Percentiles rank a stretch among this genome's conserved stretches.
These are phyloP conservation scores for Magnaporthiopsis incrustans DNA, from an alignment of 2,329 filamentous ascomycete genomes.

Conservation along the genomic window DNA sequence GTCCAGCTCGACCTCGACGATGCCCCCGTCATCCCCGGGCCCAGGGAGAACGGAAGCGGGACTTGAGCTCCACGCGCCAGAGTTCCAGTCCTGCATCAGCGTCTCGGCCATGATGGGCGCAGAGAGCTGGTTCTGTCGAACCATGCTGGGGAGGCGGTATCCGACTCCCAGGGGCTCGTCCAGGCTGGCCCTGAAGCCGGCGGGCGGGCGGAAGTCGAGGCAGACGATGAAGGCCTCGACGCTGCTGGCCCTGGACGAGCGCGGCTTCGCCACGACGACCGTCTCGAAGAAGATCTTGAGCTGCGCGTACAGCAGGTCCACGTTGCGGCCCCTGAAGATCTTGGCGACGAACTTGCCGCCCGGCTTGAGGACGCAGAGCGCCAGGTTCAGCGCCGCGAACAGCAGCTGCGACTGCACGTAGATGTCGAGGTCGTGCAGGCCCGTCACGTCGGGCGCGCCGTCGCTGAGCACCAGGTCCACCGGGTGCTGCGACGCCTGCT, in stretches of 20 bases:
- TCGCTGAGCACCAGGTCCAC: conserved; percentile 94
- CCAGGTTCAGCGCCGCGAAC: conserved; percentile 87
- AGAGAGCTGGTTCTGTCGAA: conserved; percentile 17
- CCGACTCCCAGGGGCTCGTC: conserved; percentile 67
- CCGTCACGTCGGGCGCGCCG: conserved; percentile 92
- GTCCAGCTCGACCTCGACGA: conserved; percentile 44
- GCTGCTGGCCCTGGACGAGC: conserved; percentile 91
- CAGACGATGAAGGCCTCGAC: conserved; percentile 97
- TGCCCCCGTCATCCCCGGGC: conserved; percentile 12
- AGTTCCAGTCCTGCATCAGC: conserved; percentile 36
- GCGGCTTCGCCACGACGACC: conserved; percentile 86
- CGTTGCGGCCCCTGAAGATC: conserved; percentile 90
- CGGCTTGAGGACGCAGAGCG: conserved; percentile 82
- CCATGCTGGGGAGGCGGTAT: conserved; percentile 42
- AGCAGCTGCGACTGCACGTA: conserved; percentile 95
- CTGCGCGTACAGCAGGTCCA: conserved; percentile 92
- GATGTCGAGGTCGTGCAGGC: conserved; percentile 93
- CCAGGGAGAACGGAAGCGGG: conserved; percentile 13
- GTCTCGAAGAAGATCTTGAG: conserved; percentile 82
- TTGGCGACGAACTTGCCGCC: conserved; percentile 97
- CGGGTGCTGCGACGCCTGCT: conserved; percentile 59
- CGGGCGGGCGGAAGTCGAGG: conserved; percentile 75
- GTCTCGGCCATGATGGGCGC: conserved; percentile 31
- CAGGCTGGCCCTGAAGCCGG: conserved; percentile 66
- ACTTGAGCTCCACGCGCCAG: conserved; percentile 33